Evolutionary conservation across 129 eudicot species (phyloP), one percentile per base, ranked within the genome.

Genomic region (Helichrysum umbraculigerum): DNA sequence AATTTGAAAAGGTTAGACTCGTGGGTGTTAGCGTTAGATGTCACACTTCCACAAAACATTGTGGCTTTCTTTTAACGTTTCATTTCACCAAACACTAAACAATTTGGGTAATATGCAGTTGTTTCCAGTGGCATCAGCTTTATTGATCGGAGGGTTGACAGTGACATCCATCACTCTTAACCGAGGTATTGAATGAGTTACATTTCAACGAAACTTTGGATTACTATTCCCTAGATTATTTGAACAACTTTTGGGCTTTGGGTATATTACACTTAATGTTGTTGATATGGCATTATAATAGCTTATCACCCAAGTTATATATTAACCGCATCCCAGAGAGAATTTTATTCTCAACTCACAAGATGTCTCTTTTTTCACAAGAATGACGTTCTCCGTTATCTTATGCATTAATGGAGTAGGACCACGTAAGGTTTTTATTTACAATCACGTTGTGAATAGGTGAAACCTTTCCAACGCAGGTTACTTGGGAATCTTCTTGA

Each of bases 101-200:
- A 76, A 9, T 51, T 61, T 70, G 60, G 65, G 79, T 68, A 54
- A 39, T 47, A 34, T 80, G 86, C 94, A 94, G 99, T 89, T 87
- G 74, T 86, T 94, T 25, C 99, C 99, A 0, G 96, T 91, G 61
- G 99, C 99, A 75, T 94, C 99, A 6, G 99, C 93, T 69, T 64
- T 94, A 73, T 72, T 94, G 70, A 85, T 94, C 56, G 99, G 99
- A 65, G 93, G 99, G 72, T 86, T 94, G 85, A 94, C 99, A 0
- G 86, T 87, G 20, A 91, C 99, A 57, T 87, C 97, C 54, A 83
- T 94, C 41, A 85, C 99, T 60, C 79, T 91, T 68, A 94, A 91
- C 76, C 96, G 90, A 74, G 97, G 99, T 94, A 83, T 22, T 20
- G 5, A 16, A 33, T 2, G 35, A 70, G 29, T 52, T 68, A 35